Conservation (phyloP, 805 yeast species). For the Cyberlindnera euphorbiiphila region DNA sequence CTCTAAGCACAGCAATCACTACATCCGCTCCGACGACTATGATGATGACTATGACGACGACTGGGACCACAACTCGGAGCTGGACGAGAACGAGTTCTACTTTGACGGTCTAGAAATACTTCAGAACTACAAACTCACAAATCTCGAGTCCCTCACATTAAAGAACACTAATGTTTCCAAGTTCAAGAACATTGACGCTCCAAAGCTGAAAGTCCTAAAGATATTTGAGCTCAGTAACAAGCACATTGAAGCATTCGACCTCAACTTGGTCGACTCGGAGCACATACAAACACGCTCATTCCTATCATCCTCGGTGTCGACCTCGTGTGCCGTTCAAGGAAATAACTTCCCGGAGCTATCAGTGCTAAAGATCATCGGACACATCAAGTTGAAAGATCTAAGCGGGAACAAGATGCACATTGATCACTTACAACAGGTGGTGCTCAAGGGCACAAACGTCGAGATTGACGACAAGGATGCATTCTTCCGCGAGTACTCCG, state of each 20-base stretch:
- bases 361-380: conserved; percentile 13
- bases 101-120: conserved; percentile 32
- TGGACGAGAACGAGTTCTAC: conserved; percentile 35
- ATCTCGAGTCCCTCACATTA: conserved; percentile 14
- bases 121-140: conserved; percentile 16
- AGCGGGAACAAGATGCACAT: conserved; percentile 9
- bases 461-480: conserved; percentile 9
- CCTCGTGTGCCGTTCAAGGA: conserved; percentile 10
- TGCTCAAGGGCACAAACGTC: conserved; percentile 11
- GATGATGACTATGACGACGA: conserved; percentile 29
- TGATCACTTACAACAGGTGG: conserved; percentile 5
- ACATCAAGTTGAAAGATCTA: conserved; percentile 10
- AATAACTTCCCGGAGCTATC: conserved; percentile 7
- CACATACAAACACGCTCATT: conserved; percentile 9
- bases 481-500: conserved; percentile 4
- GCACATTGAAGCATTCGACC: conserved; percentile 24
- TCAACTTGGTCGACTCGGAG: conserved; percentile 17
- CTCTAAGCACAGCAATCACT: conserved; percentile 20
- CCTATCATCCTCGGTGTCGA: conserved; percentile 12
- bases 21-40: conserved; percentile 17
- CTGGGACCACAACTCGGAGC: conserved; percentile 31
- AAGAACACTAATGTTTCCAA: conserved; percentile 25
- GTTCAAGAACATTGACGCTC: conserved; percentile 17
- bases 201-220: conserved; percentile 15
- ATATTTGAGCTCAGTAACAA: conserved; percentile 23